These are phyloP conservation scores for Oxyria digyna DNA, from an alignment of 148 eudicot species.

Conservation along the genomic window DNA sequence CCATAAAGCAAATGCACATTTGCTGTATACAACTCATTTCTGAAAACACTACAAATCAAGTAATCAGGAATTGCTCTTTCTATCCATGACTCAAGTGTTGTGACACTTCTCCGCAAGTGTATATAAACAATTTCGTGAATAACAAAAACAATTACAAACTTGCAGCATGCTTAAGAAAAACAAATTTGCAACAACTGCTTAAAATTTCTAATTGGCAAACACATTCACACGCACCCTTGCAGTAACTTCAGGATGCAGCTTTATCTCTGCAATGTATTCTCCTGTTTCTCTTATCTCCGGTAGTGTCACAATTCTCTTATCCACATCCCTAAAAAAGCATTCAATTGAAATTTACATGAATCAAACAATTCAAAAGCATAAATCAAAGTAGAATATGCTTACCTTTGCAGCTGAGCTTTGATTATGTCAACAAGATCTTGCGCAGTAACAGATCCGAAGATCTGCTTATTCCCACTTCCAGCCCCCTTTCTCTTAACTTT, in stretches of 20 bases:
- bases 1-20: too few relatives aligned
- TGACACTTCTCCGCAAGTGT: background rate
- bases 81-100: background rate
- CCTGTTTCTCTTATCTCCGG: conserved; percentile 92
- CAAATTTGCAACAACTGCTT: background rate
- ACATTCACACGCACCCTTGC: conserved; percentile 69
- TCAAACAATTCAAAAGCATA: background rate
- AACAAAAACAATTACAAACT: background rate
- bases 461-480: conserved; percentile 74
- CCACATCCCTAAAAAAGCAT: conserved; percentile 76
- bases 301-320: conserved; percentile 59
- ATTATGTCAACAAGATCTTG: conserved; percentile 96
- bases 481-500: conserved; percentile 77
- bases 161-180: background rate
- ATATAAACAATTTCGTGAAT: background rate
- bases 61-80: too few relatives aligned
- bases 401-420: conserved; percentile 95
- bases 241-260: conserved; percentile 86
- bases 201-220: conserved; percentile 35
- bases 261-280: conserved; percentile 75
- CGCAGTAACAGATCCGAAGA: conserved; percentile 86
- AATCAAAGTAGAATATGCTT: background rate
- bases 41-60: background rate
- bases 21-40: background rate
- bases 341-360: too few relatives aligned